A percentile compares a stretch with the other conserved stretches of the same genome.
Conservation (phyloP, 345 rosid species). For the Crucihimalaya himalaica region DNA sequence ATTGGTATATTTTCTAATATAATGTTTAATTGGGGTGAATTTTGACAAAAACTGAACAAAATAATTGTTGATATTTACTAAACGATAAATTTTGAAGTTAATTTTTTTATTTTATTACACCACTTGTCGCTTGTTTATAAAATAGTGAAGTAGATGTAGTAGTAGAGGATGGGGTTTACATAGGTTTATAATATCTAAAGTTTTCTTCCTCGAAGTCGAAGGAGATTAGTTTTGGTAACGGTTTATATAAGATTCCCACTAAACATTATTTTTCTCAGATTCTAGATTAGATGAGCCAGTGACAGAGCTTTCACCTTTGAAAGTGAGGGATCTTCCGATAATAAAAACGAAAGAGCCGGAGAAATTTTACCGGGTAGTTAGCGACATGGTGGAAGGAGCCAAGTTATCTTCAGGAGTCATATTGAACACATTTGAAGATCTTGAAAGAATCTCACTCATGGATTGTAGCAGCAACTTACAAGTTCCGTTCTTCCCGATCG, state of each 20-base stretch:
- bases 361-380: constrained; percentile 1
- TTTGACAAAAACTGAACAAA: not conserved
- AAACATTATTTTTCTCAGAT: constrained; percentile 22
- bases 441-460: constrained; percentile 44
- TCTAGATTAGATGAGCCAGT: constrained; percentile 43
- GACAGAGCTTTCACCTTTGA: constrained; percentile 47
- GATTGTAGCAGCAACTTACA: constrained; percentile 28
- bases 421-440: constrained; percentile 57
- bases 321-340: constrained; percentile 51
- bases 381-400: constrained; percentile 31
- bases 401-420: constrained; percentile 53
- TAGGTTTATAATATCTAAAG: not conserved
- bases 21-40: not conserved
- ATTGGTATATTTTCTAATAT: not conserved
- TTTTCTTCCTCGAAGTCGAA: not conserved
- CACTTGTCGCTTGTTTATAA: not conserved
- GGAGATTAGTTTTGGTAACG: not conserved
- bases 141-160: no score
- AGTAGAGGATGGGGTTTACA: not conserved
- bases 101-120: not conserved
- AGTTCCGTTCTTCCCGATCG: constrained; percentile 47
- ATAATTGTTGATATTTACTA: not conserved
- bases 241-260: not conserved
- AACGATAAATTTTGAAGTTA: not conserved
- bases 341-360: constrained; percentile 26